Conservation (phyloP, 1,139 yeast genomes). For the Hyphopichia buzzinii region DNA sequence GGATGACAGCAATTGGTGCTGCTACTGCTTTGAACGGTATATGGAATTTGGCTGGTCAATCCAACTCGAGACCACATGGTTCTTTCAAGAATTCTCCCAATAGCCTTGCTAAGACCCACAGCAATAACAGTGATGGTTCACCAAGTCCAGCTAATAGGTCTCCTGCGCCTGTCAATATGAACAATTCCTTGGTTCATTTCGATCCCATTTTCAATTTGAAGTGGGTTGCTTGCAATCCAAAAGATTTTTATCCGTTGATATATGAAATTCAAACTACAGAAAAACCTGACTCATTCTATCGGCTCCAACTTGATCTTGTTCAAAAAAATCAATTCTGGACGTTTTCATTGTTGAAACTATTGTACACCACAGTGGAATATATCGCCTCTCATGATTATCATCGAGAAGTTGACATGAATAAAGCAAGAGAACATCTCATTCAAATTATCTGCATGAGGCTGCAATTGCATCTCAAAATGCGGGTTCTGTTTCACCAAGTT, state of each 20-base stretch:
- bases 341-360: slow-evolving; percentile 10
- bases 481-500: background rate
- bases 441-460: background rate
- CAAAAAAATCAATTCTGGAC: slow-evolving; percentile 12
- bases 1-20: background rate
- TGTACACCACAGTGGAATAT: slow-evolving; percentile 15
- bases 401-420: background rate
- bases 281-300: slow-evolving; percentile 12
- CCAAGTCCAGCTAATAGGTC: too few relatives aligned
- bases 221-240: background rate
- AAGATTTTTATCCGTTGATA: slow-evolving; percentile 2
- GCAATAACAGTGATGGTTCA: too few relatives aligned
- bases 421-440: background rate
- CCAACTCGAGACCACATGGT: too few relatives aligned
- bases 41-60: background rate
- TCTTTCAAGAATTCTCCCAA: too few relatives aligned
- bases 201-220: background rate
- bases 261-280: slow-evolving; percentile 4
- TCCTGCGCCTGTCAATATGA: too few relatives aligned
- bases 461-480: background rate
- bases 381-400: slow-evolving; percentile 3
- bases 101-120: too few relatives aligned
- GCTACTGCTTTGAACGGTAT: background rate
- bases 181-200: too few relatives aligned
- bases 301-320: slow-evolving; percentile 6